These are phyloP conservation scores for Quaeritorhiza haematococci DNA, from an alignment of 371 early-diverging fungal species.

Conservation along the genomic window DNA sequence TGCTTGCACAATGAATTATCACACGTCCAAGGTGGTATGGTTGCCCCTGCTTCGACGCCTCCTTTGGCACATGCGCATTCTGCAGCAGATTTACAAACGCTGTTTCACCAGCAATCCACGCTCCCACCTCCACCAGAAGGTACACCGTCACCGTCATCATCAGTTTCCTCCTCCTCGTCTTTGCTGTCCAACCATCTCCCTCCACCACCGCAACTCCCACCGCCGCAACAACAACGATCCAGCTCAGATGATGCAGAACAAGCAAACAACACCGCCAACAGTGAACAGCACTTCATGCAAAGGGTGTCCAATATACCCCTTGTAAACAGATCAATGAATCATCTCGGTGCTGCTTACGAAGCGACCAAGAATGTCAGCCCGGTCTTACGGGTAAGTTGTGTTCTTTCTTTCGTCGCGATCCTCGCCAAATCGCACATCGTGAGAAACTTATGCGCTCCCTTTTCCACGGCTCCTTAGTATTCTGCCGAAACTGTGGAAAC, in stretches of 20 bases:
- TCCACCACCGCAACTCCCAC: neutral
- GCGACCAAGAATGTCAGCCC: conserved; percentile 65
- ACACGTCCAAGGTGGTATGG: too few relatives aligned
- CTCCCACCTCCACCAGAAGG: too few relatives aligned
- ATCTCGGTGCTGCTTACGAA: conserved; percentile 56
- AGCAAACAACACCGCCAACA: conserved; percentile 5
- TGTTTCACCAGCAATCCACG: too few relatives aligned
- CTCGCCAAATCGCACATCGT: too few relatives aligned
- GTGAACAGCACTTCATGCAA: conserved; percentile 48
- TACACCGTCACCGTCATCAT: neutral
- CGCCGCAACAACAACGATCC: neutral
- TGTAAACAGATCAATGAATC: conserved; percentile 66
- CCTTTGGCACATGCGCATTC: too few relatives aligned
- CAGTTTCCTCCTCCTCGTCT: neutral
- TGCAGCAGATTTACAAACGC: too few relatives aligned
- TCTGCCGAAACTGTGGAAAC: conserved; percentile 74
- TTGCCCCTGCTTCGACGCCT: too few relatives aligned
- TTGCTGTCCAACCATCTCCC: neutral
- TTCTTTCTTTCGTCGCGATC: too few relatives aligned
- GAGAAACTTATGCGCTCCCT: too few relatives aligned
- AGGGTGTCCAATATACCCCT: conserved; percentile 74
- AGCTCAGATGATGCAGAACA: neutral
- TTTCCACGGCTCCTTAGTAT: too few relatives aligned
- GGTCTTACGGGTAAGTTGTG: conserved; percentile 55
- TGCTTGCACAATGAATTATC: too few relatives aligned